Base-by-base conservation (phyloP, 2,329 filamentous ascomycete species). In the Talaromyces sp. region DNA sequence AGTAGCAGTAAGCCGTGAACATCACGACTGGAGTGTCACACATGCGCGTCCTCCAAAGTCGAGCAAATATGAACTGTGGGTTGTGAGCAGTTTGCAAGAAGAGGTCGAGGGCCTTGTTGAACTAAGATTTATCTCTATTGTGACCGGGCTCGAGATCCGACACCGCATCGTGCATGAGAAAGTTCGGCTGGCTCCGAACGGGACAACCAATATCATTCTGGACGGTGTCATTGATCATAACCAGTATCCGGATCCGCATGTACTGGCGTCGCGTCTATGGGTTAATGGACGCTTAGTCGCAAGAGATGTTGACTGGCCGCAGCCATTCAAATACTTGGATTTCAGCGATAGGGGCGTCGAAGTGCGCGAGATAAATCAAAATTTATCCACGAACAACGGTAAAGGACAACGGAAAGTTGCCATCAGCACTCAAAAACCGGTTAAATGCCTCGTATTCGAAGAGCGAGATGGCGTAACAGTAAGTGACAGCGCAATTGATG, bases 391-490 rank as follows among this genome's bases (percentile, higher is more conserved):
- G 45, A 6, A 25, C 1, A 25, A 2, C 19, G 22, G 45, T 7
- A 25, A 17, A 49, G 63, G 27, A 5, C 56, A 56, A 27, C 45
- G 40, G 13, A 43, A 15, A 31, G 47, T 65, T 25, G 15, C 38
- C 13, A 47, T 56, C 25, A 54, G 31, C n/a, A 49, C 45, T 49
- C 45, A 5, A 15, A 65, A 65, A 34, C 58, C 85, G 1, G 85
- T 85, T 2, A 88, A 87, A 69, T 85, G 85, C 13, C 74, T 87
- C 22, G 85, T 87, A 3, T 86, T 87, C 68, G 85, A 87, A 72
- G 85, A 87, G 70, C 74, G 83, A 61, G 81, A 84, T 62, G 84
- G 83, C 13, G 80, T 86, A 49, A 77, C 81, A 13, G 74, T 86
- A 22, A 79, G 82, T 61, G 85, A 87, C 71, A 86, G 83, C 70